Conservation (phyloP, 139 green algal species). For the Picochlorum sp. region DNA sequence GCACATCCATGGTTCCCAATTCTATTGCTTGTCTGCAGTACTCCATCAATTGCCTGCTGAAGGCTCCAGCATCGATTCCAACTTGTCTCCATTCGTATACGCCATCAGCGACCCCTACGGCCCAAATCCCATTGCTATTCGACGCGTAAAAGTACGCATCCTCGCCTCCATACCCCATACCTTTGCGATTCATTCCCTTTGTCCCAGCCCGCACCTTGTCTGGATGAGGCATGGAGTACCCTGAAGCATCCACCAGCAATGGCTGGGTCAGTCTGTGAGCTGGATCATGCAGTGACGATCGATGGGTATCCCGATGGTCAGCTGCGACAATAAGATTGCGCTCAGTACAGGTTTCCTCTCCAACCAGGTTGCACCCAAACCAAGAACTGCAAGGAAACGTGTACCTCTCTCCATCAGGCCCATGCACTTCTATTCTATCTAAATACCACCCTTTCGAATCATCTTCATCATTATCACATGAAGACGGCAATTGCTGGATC, state of each 20-base stretch:
- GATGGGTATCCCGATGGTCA: not conserved
- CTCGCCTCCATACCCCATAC: constrained; percentile 72
- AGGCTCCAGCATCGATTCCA: constrained; percentile 81
- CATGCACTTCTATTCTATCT: constrained; percentile 20
- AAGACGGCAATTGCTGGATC: constrained; percentile 24
- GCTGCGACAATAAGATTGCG: not conserved
- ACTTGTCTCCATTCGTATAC: constrained; percentile 82
- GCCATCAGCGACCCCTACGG: constrained; percentile 85
- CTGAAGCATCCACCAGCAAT: constrained; percentile 23
- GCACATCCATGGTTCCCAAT: constrained; percentile 32
- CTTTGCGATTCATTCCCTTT: constrained; percentile 59
- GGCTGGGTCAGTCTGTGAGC: constrained; percentile 55
- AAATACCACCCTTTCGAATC: constrained; percentile 17
- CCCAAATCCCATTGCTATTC: constrained; percentile 53
- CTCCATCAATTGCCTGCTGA: constrained; percentile 56
- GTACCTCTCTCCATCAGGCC: constrained; percentile 32
- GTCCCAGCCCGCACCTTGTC: constrained; percentile 68
- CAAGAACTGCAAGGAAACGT: constrained; percentile 76
- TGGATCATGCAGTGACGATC: constrained; percentile 29
- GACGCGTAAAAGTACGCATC: constrained; percentile 74
- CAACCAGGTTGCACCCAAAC: constrained; percentile 33
- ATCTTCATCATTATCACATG: not conserved
- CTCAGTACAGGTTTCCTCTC: constrained; percentile 3
- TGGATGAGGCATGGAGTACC: constrained; percentile 76
- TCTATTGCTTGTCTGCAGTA: constrained; percentile 31